Base-by-base conservation (phyloP, 129 eudicot species). In the Lactuca sativa region DNA sequence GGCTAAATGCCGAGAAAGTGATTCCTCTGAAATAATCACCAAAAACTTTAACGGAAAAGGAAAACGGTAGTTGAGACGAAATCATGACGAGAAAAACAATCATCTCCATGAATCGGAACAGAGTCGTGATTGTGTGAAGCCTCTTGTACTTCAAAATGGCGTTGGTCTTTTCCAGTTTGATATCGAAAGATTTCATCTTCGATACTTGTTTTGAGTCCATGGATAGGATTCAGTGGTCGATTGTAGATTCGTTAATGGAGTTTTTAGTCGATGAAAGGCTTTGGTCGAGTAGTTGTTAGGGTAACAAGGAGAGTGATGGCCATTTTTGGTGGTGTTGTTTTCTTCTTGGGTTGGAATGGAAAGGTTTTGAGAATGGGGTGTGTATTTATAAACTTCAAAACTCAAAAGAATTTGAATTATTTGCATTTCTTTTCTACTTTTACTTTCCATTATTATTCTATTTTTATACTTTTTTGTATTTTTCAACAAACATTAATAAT, bases 51-150 rank as follows among this genome's bases (percentile, higher is more conserved):
- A 85, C 60, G 25, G 76, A 8, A 6, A 82, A 65, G 25, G 76
- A 8, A 6, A 82, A 65, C 2, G 95, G 89, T 40, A 86, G 5
- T 33, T 79, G 84, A 64, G 85, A 56, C 15, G 86, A 81, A 40
- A 86, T 54, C 57, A 83, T 71, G 54, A 81, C 25, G 6, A 85
- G 56, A 56, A 92, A 68, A 33, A 87, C 64, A 52, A 72, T 64
- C 1, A 77, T 53, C 79, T 89, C 96, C 13, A 81, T 64, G 55
- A 81, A 59, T 25, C 92, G 79, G 64, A 92, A 82, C 51, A 89
- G 47, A 38, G 77, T 56, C n/a, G 90, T 70, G 86, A 89, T 56
- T 34, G 65, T 82, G 16, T 80, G 76, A 59, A 81, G 53, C 40
- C 74, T 65, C 0, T 60, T 68, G 83, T 80, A 63, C 71, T 81